Evolutionary conservation across 73 alveolate species (phyloP).

Genomic region (Paramecium tetraurelia): DNA sequence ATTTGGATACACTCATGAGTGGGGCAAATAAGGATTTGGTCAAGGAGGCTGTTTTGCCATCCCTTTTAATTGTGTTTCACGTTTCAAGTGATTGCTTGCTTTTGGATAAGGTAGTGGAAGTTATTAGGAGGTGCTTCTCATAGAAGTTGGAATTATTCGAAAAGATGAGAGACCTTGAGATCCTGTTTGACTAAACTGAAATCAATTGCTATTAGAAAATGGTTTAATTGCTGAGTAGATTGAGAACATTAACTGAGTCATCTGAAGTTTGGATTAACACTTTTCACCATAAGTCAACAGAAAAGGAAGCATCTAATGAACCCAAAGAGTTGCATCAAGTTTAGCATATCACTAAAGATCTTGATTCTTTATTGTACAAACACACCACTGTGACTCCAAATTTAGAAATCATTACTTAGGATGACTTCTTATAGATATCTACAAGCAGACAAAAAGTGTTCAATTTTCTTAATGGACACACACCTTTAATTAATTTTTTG

Average conservation of each 20-base stretch:
- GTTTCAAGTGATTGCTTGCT: conserved; percentile 25
- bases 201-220: conserved; percentile 30
- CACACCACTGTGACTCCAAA: not conserved
- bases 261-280: conserved; percentile 60
- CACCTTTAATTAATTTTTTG: conserved; percentile 38
- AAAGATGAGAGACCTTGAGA: conserved; percentile 51
- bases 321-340: not conserved
- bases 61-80: conserved; percentile 19
- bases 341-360: not conserved
- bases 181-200: conserved; percentile 49
- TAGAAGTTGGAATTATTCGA: conserved; percentile 45
- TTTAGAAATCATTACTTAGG: not conserved
- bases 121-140: conserved; percentile 33
- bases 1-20: conserved; percentile 52
- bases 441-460: conserved; percentile 54
- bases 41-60: conserved; percentile 46
- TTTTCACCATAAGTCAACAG: not conserved
- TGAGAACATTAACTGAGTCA: conserved; percentile 49
- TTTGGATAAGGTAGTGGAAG: conserved; percentile 43
- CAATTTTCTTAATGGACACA: conserved; percentile 46
- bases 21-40: conserved; percentile 45
- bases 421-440: not conserved
- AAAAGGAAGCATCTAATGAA: not conserved
- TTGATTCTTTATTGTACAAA: not conserved
- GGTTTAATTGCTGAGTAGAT: not conserved